Percentiles rank a stretch among this genome's conserved stretches.
These are phyloP conservation scores for Leptodontidium sp. DNA, from an alignment of 2,329 filamentous ascomycete genomes.

Conservation along the genomic window DNA sequence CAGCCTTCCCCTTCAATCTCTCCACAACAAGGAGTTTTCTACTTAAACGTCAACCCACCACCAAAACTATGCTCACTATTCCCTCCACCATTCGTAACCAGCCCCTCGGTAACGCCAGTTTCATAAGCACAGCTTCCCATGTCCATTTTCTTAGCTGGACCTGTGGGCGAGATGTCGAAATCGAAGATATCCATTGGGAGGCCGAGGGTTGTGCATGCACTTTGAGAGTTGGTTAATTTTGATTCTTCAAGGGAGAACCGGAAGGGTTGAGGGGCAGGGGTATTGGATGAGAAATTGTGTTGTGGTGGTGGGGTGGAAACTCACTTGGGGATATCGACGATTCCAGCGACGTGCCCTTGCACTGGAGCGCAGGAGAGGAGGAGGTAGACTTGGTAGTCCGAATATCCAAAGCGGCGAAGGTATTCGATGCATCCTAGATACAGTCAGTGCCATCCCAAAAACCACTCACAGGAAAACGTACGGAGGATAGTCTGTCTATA, in stretches of 20 bases:
- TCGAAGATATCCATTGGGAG: constrained; percentile 95
- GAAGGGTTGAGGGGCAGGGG: no score
- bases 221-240: not conserved
- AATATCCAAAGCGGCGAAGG: constrained; percentile 75
- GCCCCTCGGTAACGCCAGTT: constrained; percentile 55
- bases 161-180: constrained; percentile 81
- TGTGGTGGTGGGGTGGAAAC: constrained; percentile 18
- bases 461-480: constrained; percentile 4
- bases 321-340: constrained; percentile 86
- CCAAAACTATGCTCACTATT: constrained; percentile 60
- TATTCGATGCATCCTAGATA: constrained; percentile 75
- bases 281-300: not conserved
- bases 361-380: constrained; percentile 86
- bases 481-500: constrained; percentile 77
- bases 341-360: constrained; percentile 86
- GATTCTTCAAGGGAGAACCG: no score
- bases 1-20: constrained; percentile 27
- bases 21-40: constrained; percentile 29
- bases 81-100: constrained; percentile 53
- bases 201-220: constrained; percentile 84
- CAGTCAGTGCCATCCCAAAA: not conserved
- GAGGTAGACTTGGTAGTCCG: constrained; percentile 82
- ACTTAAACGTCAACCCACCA: constrained; percentile 59
- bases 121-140: constrained; percentile 77
- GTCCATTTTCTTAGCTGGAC: constrained; percentile 66